Conservation (phyloP, 2,329 filamentous ascomycete species). For the Canariomyces notabilis region DNA sequence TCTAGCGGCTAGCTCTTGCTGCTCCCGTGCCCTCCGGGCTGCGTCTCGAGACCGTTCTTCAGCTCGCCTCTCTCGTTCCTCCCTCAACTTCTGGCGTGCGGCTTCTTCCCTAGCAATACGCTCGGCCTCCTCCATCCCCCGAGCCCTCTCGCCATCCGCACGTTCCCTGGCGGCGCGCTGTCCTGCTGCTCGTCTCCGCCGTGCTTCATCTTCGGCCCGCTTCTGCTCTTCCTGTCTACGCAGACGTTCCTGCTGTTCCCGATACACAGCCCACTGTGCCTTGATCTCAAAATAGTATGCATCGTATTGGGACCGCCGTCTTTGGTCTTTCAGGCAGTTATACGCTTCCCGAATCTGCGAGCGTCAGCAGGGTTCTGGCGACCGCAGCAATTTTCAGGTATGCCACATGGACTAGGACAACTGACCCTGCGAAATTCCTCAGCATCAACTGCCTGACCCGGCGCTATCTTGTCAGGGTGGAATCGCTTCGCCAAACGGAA, state of each 20-base stretch:
- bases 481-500: constrained; percentile 5
- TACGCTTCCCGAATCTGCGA: constrained; percentile 7
- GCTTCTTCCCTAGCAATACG: not conserved
- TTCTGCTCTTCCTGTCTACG: no score
- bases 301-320: constrained; percentile 1
- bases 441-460: constrained; percentile 3
- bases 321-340: constrained; percentile 1
- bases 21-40: not conserved
- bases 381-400: no score
- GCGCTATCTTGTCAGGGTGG: constrained; percentile 14
- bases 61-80: not conserved
- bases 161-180: not conserved
- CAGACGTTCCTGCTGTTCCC: no score
- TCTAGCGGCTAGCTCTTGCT: not conserved
- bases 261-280: not conserved
- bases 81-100: not conserved
- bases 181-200: not conserved
- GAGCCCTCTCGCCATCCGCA: not conserved
- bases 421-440: constrained; percentile 11
- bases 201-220: not conserved
- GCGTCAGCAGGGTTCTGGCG: not conserved
- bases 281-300: not conserved
- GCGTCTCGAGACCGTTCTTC: not conserved
- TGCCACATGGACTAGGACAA: no score
- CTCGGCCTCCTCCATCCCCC: not conserved